Conservation (phyloP, 2,329 filamentous ascomycete species). For the Fusarium sp. region DNA sequence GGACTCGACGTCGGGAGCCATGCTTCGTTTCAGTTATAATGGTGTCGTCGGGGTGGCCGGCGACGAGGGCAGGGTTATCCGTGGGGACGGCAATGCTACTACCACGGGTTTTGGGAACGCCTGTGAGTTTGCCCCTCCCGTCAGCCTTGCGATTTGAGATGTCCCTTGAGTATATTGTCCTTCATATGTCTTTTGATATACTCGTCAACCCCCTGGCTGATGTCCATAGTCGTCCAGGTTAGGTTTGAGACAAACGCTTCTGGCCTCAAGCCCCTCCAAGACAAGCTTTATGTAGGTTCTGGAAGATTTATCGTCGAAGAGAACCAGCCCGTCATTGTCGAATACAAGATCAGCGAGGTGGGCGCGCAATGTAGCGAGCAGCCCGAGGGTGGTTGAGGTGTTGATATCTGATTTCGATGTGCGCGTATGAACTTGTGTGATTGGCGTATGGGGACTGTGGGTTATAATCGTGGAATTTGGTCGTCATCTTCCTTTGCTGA, state of each 20-base stretch:
- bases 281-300: constrained; percentile 55
- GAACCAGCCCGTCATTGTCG: constrained; percentile 50
- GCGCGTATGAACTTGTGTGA: neutral
- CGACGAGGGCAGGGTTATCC: constrained; percentile 49
- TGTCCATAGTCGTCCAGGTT: constrained; percentile 50
- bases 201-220: constrained; percentile 5
- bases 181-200: neutral
- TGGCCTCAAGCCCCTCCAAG: constrained; percentile 49
- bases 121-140: constrained; percentile 45
- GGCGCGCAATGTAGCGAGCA: constrained; percentile 39
- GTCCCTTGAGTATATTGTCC: neutral
- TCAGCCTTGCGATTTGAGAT: neutral
- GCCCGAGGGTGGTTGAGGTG: constrained; percentile 5
- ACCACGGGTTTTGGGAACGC: constrained; percentile 54
- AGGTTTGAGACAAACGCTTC: constrained; percentile 53
- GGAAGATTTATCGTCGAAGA: constrained; percentile 54
- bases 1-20: constrained; percentile 45
- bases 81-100: constrained; percentile 49
- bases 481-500: constrained; percentile 1
- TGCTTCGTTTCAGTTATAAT: constrained; percentile 53
- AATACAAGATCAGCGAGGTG: constrained; percentile 58
- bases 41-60: constrained; percentile 52
- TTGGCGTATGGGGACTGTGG: neutral
- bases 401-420: neutral
- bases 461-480: neutral